A percentile compares a stretch with the other conserved stretches of the same genome.
These are phyloP conservation scores for Emydomyces testavorans DNA, from an alignment of 2,329 filamentous ascomycete genomes.

Conservation along the genomic window DNA sequence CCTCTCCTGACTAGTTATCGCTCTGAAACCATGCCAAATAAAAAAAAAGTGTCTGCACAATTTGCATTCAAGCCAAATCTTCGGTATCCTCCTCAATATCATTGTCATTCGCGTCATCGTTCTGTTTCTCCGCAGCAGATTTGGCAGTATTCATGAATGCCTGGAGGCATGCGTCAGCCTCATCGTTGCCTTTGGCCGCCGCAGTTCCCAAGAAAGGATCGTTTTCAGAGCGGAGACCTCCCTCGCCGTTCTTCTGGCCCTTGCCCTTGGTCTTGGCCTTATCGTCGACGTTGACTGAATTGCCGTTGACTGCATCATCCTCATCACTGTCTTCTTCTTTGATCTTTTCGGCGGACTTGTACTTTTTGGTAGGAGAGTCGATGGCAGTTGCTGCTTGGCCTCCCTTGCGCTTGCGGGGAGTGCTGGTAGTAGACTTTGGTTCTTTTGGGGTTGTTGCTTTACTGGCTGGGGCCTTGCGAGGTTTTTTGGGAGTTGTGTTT, in stretches of 20 bases:
- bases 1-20: too few relatives aligned
- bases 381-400: slow-evolving; percentile 3
- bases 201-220: slow-evolving; percentile 12
- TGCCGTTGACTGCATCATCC: not conserved
- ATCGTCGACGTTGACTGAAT: not conserved
- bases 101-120: too few relatives aligned
- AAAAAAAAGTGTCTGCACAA: not conserved
- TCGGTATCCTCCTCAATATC: slow-evolving; percentile 1
- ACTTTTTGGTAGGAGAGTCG: slow-evolving; percentile 14
- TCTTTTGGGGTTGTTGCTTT: slow-evolving; percentile 17
- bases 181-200: not conserved
- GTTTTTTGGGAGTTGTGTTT: slow-evolving; percentile 17
- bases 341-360: slow-evolving; percentile 14
- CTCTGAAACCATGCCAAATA: too few relatives aligned
- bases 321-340: slow-evolving; percentile 6
- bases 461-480: slow-evolving; percentile 21
- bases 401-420: slow-evolving; percentile 16
- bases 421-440: not conserved
- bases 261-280: not conserved
- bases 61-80: not conserved
- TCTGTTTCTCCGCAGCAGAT: not conserved
- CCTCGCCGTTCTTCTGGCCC: not conserved
- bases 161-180: not conserved
- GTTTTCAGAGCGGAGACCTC: not conserved
- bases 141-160: not conserved